Evolutionary conservation across 1,284 basidiomycete species (phyloP).

Genomic region (Vanrija pseudolonga): DNA sequence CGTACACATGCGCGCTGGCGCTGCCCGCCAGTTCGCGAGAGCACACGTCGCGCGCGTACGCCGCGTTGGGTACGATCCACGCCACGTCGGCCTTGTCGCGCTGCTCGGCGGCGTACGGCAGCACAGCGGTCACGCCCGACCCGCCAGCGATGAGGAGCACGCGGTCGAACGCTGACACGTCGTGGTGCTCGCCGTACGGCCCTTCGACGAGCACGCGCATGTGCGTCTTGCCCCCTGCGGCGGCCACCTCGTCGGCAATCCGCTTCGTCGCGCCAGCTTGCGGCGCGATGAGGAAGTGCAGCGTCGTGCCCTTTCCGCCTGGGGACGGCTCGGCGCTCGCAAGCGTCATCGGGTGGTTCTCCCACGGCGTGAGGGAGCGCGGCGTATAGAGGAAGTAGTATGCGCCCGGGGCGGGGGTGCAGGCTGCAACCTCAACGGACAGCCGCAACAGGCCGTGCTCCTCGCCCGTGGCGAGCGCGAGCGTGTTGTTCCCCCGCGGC

Average conservation of each 20-base stretch:
- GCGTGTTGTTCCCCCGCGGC: constrained; percentile 12
- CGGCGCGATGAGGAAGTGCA: constrained; percentile 29
- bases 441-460: constrained; percentile 53
- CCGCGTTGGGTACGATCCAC: constrained; percentile 25
- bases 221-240: background rate
- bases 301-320: constrained; percentile 1
- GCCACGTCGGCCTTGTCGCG: constrained; percentile 8
- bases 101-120: constrained; percentile 26
- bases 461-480: constrained; percentile 13
- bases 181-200: constrained; percentile 28
- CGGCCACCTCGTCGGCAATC: background rate
- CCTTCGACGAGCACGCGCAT: constrained; percentile 29
- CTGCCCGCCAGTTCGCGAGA: constrained; percentile 16
- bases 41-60: constrained; percentile 29
- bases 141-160: constrained; percentile 30
- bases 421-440: constrained; percentile 15
- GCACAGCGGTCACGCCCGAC: constrained; percentile 29
- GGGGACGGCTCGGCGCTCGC: constrained; percentile 16
- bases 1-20: constrained; percentile 1
- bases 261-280: constrained; percentile 22
- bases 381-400: constrained; percentile 36
- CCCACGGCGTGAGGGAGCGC: constrained; percentile 22
- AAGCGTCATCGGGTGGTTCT: constrained; percentile 36
- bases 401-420: constrained; percentile 22
- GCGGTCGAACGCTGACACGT: constrained; percentile 23